Evolutionary conservation across 305 asterid species (phyloP), one percentile per base, ranked within the genome.

Genomic region (Rubia tinctorum): DNA sequence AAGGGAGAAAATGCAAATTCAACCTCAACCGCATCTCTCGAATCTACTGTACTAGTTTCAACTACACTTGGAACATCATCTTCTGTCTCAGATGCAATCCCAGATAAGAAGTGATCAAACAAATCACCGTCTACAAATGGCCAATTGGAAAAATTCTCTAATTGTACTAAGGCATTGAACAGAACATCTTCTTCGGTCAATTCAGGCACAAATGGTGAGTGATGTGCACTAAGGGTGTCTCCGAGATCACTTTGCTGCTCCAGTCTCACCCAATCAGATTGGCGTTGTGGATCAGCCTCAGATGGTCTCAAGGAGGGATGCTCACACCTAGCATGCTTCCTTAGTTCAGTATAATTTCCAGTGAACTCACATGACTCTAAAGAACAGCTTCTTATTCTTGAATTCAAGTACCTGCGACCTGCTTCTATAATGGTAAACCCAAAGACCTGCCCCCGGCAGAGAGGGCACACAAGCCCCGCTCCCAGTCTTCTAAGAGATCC

Each of bases 251-350:
- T 81, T 47, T 86, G 84, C 40, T 67, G 85, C 83, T 90, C 91
- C 76, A 93, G 69, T 56, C 56, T 64, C 44, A 59, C 71, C 98
- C 98, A 93, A 53, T 88, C 85, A n/a, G 82, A 75, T 68, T 84
- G 83, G 13, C 89, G 88, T 63, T 77, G 72, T 5, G 88, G 86
- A 45, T 83, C 82, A 30, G 84, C 87, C 76, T 82, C 91, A 0
- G 92, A 79, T 22, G 97, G 98, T 59, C 83, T 81, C 40, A 51
- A 73, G 49, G 53, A 59, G 2, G 97, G 96, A 78, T 93, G 98
- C 75, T 84, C 86, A 23, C 66, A 62, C 80, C 95, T 82, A 25
- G 97, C 98, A 81, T 93, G 98, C 80, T 86, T 91, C 75, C 92
- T 87, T 44, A 93, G 83, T 72, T 86, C 90, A 0, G 75, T 51